Evolutionary conservation across 208 protist species (phyloP), one percentile per base, ranked within the genome.

Genomic region (Leishmania tropica): DNA sequence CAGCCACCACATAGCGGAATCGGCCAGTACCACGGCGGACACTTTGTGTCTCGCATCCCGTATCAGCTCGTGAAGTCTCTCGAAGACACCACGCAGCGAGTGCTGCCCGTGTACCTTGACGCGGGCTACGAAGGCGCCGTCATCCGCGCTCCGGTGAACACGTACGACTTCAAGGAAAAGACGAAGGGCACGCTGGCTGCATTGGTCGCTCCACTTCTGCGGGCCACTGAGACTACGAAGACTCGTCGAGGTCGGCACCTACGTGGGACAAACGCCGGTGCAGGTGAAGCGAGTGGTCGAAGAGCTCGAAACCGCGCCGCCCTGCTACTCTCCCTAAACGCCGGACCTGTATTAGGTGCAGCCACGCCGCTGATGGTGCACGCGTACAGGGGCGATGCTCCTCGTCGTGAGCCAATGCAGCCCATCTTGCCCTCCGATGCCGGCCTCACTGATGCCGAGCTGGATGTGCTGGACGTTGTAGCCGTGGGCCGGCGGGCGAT

Each of bases 91-190:
- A 83, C 86, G 75, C 64, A 79, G 42, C 84, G 87, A 17, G 58
- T 92, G n/a, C 83, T 96, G 48, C 85, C 89, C 3, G 67, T 71
- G 35, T 97, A 91, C 84, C 54, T 92, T 10, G 58, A 54, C 24
- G 73, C 62, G 37, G 87, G 90, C 75, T 97, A 94, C 88, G 95
- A 97, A 76, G 95, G 95, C 31, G 93, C 93, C 56, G 95, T 97
- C 17, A 77, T 96, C 48, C 95, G 95, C 45, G 89, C 84, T 31
- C 89, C 93, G 3, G 76, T 88, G 56, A 97, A 97, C 74, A 79
- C 93, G 37, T 97, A 97, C 81, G 91, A 92, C 58, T 87, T 95
- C 70, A 85, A 83, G 51, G 91, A 96, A 81, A 96, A 95, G 86
- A 72, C 77, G 48, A 91, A 90, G 58, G 91, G 90, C 60, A 87